Evolutionary conservation across 495 filamentous ascomycete species (phyloP).

Genomic region (Staphylotrichum tortipilum): DNA sequence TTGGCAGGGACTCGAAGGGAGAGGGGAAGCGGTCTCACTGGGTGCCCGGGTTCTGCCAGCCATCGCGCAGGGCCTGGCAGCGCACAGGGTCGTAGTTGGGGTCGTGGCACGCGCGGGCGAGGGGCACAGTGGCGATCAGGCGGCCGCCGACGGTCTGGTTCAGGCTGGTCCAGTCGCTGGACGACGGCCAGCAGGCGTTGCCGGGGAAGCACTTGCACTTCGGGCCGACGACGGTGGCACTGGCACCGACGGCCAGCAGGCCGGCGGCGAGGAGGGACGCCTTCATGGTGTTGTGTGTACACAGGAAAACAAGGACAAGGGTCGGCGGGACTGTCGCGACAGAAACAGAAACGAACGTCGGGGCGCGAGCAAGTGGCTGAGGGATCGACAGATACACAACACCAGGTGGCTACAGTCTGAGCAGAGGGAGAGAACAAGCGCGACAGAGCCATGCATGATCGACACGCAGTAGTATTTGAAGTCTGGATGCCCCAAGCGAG

Average conservation of each 20-base stretch:
- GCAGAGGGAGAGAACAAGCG: too few species aligned
- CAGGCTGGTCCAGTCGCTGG: slow-evolving; percentile 33
- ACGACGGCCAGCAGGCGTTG: slow-evolving; percentile 40
- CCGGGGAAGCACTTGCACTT: slow-evolving; percentile 47
- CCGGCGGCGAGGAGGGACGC: slow-evolving; percentile 8
- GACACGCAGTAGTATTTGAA: too few species aligned
- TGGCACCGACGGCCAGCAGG: slow-evolving; percentile 7
- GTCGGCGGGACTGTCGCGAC: neutral
- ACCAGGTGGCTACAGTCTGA: too few species aligned
- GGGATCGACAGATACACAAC: too few species aligned
- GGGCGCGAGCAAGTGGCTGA: neutral
- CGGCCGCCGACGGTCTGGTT: slow-evolving; percentile 37
- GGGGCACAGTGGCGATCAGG: slow-evolving; percentile 43
- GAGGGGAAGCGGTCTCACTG: slow-evolving; percentile 20
- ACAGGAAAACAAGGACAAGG: neutral
- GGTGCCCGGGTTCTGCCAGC: slow-evolving; percentile 23
- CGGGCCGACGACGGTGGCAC: neutral
- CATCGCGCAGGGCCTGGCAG: slow-evolving; percentile 16
- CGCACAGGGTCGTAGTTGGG: slow-evolving; percentile 18
- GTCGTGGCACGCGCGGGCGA: slow-evolving; percentile 43
- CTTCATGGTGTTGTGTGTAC: slow-evolving; percentile 14
- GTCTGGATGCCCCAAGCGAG: too few species aligned
- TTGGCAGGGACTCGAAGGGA: neutral
- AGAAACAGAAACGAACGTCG: slow-evolving; percentile 1
- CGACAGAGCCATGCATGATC: too few species aligned